Conservation (phyloP, 164 flowering plant genomes). For the Paratinospora sagittata region DNA sequence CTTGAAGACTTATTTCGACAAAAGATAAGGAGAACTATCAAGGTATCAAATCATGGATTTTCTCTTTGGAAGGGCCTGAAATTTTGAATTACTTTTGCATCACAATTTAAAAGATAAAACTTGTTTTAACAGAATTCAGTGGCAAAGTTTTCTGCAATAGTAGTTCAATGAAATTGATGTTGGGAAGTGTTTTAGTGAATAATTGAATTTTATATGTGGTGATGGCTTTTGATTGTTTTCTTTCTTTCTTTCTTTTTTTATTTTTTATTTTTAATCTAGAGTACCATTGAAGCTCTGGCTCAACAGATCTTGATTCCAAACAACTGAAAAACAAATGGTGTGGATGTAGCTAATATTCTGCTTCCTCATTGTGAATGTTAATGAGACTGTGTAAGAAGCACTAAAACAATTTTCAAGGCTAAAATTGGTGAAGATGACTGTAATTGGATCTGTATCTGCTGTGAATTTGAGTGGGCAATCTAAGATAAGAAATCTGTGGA, state of each 20-base stretch:
- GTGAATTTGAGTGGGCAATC: conserved; percentile 12
- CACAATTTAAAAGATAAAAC: background rate
- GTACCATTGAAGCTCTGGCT: too few relatives aligned
- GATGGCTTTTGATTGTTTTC: too few relatives aligned
- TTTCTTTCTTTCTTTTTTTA: too few relatives aligned
- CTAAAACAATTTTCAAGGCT: background rate
- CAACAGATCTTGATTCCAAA: background rate
- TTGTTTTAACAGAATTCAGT: too few relatives aligned
- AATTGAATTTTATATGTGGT: too few relatives aligned
- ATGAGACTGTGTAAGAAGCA: background rate
- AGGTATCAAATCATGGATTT: background rate
- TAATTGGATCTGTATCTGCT: conserved; percentile 22
- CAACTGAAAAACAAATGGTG: background rate
- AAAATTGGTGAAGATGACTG: conserved; percentile 6
- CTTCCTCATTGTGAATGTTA: background rate
- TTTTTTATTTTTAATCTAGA: too few relatives aligned
- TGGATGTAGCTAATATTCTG: background rate
- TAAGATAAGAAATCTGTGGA: conserved; percentile 5
- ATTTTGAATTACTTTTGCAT: background rate
- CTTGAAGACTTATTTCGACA: too few relatives aligned
- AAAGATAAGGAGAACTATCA: too few relatives aligned
- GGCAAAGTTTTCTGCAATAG: too few relatives aligned
- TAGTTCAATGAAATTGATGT: too few relatives aligned
- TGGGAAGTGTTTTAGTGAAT: too few relatives aligned
- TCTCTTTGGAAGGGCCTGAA: background rate